These are phyloP conservation scores for Metschnikowia orientalis DNA, from an alignment of 805 yeast genomes.

Conservation along the genomic window DNA sequence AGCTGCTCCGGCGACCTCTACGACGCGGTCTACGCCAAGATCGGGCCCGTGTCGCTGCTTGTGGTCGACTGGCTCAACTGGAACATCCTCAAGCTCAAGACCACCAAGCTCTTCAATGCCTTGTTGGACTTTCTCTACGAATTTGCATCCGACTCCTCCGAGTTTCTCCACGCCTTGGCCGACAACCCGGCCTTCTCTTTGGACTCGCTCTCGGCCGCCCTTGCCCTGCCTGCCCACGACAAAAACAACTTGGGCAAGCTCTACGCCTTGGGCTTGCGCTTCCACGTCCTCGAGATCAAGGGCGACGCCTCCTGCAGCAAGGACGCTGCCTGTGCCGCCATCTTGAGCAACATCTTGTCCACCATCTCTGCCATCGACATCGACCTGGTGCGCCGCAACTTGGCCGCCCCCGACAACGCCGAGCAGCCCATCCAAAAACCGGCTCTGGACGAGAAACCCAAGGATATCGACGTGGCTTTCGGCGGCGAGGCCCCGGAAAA, in stretches of 20 bases:
- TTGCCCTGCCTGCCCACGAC: slow-evolving; percentile 14
- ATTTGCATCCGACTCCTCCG: slow-evolving; percentile 54
- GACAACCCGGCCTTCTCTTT: slow-evolving; percentile 16
- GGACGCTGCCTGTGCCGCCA: slow-evolving; percentile 17
- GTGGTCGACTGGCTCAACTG: slow-evolving; percentile 35
- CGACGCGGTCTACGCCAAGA: slow-evolving; percentile 43
- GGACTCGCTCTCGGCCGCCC: slow-evolving; percentile 17
- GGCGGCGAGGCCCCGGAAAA: slow-evolving; percentile 34
- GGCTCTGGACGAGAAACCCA: slow-evolving; percentile 12
- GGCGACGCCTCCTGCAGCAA: slow-evolving; percentile 15
- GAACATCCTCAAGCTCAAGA: slow-evolving; percentile 31
- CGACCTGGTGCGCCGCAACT: slow-evolving; percentile 7
- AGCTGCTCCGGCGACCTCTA: slow-evolving; percentile 53
- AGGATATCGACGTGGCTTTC: slow-evolving; percentile 23
- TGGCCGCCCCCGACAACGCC: slow-evolving; percentile 30
- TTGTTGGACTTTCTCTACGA: slow-evolving; percentile 56
- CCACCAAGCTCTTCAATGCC: slow-evolving; percentile 45
- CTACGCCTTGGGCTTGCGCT: slow-evolving; percentile 40
- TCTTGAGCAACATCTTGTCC: slow-evolving; percentile 21
- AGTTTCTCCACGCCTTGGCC: slow-evolving; percentile 40
- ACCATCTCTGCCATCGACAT: slow-evolving; percentile 28
- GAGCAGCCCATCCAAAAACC: slow-evolving; percentile 28
- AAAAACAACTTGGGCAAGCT: slow-evolving; percentile 28
- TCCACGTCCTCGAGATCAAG: slow-evolving; percentile 37
- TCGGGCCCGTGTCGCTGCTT: slow-evolving; percentile 37